Evolutionary conservation across 2,329 filamentous ascomycete species (phyloP).

Genomic region (Epichloe hybrida): DNA sequence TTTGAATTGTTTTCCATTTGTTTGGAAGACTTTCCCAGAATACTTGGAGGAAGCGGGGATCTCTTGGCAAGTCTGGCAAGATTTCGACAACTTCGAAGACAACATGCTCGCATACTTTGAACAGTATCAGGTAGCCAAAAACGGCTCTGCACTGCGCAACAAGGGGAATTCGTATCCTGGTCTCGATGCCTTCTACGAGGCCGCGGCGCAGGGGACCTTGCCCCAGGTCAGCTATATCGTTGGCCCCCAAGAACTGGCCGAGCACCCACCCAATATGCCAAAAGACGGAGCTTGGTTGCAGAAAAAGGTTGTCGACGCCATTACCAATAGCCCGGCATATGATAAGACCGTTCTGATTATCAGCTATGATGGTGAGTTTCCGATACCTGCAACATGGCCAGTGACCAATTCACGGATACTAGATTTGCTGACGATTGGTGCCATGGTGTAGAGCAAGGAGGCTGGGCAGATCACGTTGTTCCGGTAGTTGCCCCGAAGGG

Average conservation of each 20-base stretch:
- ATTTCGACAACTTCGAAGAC: slow-evolving; percentile 36
- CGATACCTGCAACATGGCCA: neutral
- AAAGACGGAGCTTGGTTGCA: slow-evolving; percentile 42
- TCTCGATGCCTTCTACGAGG: slow-evolving; percentile 33
- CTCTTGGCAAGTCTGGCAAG: slow-evolving; percentile 37
- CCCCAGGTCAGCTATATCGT: slow-evolving; percentile 38
- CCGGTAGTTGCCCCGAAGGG: slow-evolving; percentile 32
- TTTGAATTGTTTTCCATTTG: slow-evolving; percentile 36
- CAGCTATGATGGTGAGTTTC: slow-evolving; percentile 31
- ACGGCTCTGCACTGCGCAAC: slow-evolving; percentile 6
- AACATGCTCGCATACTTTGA: slow-evolving; percentile 33
- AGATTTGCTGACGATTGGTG: neutral
- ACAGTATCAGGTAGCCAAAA: slow-evolving; percentile 8
- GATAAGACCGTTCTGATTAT: slow-evolving; percentile 35
- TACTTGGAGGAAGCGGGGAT: slow-evolving; percentile 32
- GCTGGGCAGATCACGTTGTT: slow-evolving; percentile 38
- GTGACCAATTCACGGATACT: too few species aligned
- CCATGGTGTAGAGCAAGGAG: slow-evolving; percentile 30
- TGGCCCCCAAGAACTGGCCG: slow-evolving; percentile 32
- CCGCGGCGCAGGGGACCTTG: slow-evolving; percentile 33
- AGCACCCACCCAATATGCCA: slow-evolving; percentile 35
- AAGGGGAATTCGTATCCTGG: slow-evolving; percentile 27
- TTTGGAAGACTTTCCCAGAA: slow-evolving; percentile 37
- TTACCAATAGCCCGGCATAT: slow-evolving; percentile 33
- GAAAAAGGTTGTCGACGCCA: slow-evolving; percentile 36